Evolutionary conservation across 495 filamentous ascomycete genomes (phyloP).

Genomic region (Astrocystis sublimbata): DNA sequence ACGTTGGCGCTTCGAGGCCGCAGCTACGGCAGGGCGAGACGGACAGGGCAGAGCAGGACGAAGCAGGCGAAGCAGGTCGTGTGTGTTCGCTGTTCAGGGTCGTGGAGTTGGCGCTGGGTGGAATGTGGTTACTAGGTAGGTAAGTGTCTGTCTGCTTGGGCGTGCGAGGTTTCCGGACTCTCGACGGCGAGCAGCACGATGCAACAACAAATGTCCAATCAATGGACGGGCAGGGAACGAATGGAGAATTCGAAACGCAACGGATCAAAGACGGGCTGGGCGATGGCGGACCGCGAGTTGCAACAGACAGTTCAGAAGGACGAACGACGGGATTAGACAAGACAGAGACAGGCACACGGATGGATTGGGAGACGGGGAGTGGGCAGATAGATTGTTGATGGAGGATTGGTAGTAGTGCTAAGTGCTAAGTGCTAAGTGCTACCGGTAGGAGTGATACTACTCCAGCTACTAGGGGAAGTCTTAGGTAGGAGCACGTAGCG

Average conservation of each 20-base stretch:
- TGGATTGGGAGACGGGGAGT: too few relatives aligned
- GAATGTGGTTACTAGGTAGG: neutral
- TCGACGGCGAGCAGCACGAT: neutral
- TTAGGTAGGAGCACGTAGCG: neutral
- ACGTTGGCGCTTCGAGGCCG: slow-evolving; percentile 18
- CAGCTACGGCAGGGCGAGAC: slow-evolving; percentile 4
- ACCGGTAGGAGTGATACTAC: too few relatives aligned
- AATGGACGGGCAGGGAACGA: neutral
- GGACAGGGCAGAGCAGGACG: neutral
- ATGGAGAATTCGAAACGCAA: neutral
- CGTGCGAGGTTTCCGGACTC: slow-evolving; percentile 3
- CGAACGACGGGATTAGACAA: too few relatives aligned
- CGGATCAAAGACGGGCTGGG: slow-evolving; percentile 4
- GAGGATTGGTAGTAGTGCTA: too few relatives aligned
- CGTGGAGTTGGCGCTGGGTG: neutral
- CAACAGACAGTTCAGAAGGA: too few relatives aligned
- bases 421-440: too few relatives aligned
- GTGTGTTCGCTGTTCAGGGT: too few relatives aligned
- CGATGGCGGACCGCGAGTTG: neutral
- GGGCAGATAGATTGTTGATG: slow-evolving; percentile 14
- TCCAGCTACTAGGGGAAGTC: too few relatives aligned
- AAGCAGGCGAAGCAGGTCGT: slow-evolving; percentile 1
- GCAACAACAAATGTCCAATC: slow-evolving; percentile 1
- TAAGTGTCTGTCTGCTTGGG: neutral
- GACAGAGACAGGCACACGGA: too few relatives aligned